These are phyloP conservation scores for Odontarrhena argentea DNA, from an alignment of 345 rosid species.

Conservation along the genomic window DNA sequence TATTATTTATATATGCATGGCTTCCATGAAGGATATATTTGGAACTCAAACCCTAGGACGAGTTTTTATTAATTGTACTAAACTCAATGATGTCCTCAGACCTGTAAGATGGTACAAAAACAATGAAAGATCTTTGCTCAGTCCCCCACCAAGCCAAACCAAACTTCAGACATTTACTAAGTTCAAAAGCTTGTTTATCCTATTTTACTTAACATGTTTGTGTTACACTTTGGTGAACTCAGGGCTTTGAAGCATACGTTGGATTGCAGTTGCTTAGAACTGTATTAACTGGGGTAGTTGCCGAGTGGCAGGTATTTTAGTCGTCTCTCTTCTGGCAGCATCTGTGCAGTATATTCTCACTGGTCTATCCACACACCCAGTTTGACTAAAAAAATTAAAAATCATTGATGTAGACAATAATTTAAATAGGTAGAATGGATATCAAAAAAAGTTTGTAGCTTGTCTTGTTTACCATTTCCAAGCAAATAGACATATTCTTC, in stretches of 20 bases:
- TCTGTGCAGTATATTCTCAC: conserved; percentile 2
- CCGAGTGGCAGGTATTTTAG: conserved; percentile 88
- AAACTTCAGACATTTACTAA: not conserved
- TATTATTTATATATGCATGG: not conserved
- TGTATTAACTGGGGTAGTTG: conserved; percentile 68
- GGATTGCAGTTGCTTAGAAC: conserved; percentile 85
- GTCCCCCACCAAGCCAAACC: not conserved
- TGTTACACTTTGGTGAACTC: conserved; percentile 17
- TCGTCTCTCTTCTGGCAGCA: conserved; percentile 7
- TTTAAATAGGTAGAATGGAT: not conserved
- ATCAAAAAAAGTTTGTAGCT: not conserved
- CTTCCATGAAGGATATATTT: conserved; percentile 13
- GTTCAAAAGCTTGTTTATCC: conserved; percentile 1
- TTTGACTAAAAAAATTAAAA: not conserved
- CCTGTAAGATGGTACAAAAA: conserved; percentile 28
- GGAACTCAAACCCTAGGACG: not conserved
- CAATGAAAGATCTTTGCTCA: conserved; percentile 1
- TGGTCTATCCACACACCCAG: not conserved
- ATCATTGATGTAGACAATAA: conserved; percentile 15
- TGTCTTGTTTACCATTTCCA: conserved; percentile 16
- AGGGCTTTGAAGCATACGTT: conserved; percentile 97
- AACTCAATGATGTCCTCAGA: conserved; percentile 9
- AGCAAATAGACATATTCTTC: not conserved
- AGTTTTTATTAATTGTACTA: not conserved
- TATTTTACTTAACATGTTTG: conserved; percentile 7